A percentile compares a stretch with the other conserved stretches of the same genome.
phyloP scores from a whole-genome alignment of 768 basidiomycete species.

The Lentinula boryana region DNA sequence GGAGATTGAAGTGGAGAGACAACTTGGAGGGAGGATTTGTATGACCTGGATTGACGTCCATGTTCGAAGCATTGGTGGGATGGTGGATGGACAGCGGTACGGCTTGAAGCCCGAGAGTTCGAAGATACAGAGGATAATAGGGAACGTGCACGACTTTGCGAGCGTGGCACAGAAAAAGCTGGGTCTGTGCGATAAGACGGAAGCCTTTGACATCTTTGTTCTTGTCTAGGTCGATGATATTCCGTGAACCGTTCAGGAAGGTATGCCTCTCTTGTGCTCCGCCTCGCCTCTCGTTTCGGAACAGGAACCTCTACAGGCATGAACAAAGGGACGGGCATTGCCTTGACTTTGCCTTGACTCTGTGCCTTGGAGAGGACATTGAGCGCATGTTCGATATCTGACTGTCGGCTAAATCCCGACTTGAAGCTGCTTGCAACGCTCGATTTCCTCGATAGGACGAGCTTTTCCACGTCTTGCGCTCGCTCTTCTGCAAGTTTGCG shows the following conservation, averaged over 20 bases:
- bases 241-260: not conserved
- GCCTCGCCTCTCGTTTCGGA: not conserved
- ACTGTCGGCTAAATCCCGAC: slow-evolving; percentile 2
- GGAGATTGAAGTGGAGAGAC: not conserved
- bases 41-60: not conserved
- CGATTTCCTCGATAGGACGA: not conserved
- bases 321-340: slow-evolving; percentile 4
- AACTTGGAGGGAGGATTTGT: not conserved
- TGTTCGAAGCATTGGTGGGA: not conserved
- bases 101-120: not conserved
- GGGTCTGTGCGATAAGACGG: not conserved
- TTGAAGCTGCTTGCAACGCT: not conserved
- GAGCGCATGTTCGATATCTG: slow-evolving; percentile 7
- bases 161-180: not conserved
- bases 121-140: not conserved
- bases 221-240: not conserved
- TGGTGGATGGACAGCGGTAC: not conserved
- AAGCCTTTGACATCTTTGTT: not conserved
- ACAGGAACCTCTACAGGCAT: slow-evolving; percentile 3
- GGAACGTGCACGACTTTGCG: not conserved
- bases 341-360: slow-evolving; percentile 1
- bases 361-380: not conserved
- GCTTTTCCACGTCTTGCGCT: slow-evolving; percentile 5
- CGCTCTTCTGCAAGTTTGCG: slow-evolving; percentile 13
- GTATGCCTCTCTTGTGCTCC: slow-evolving; percentile 3